phyloP scores from a whole-genome alignment of 768 basidiomycete genomes.

The Lentinula edodes region DNA sequence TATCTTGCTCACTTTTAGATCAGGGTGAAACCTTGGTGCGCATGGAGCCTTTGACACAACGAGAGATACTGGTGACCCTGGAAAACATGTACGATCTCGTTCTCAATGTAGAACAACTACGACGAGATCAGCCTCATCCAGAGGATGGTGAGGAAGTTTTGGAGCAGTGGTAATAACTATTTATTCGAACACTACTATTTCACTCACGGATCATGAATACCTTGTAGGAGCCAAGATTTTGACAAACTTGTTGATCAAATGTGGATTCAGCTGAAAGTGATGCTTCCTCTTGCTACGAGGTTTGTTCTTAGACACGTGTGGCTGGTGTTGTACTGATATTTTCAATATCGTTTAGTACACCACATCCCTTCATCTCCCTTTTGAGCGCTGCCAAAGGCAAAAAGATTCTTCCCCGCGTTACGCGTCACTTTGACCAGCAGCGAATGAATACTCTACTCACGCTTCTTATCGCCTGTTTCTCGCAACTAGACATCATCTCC shows the following conservation, averaged over 20 bases:
- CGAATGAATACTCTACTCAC: conserved; percentile 86
- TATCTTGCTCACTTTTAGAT: not conserved
- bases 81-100: conserved; percentile 85
- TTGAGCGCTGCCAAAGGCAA: conserved; percentile 89
- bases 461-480: conserved; percentile 90
- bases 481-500: conserved; percentile 86
- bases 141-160: conserved; percentile 48
- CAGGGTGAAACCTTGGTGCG: conserved; percentile 55
- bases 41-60: conserved; percentile 71
- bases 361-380: conserved; percentile 95
- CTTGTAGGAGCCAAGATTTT: conserved; percentile 51
- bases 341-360: conserved; percentile 47
- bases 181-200: not conserved
- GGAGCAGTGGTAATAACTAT: conserved; percentile 39
- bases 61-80: conserved; percentile 71
- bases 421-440: conserved; percentile 72
- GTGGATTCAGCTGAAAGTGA: conserved; percentile 81
- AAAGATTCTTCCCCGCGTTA: conserved; percentile 81
- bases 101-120: conserved; percentile 78
- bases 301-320: conserved; percentile 23
- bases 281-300: conserved; percentile 93
- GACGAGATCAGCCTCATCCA: conserved; percentile 66
- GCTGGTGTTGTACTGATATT: not conserved
- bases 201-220: not conserved
- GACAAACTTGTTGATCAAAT: conserved; percentile 58